Base-by-base conservation (phyloP, 116 monocot species). In the Phalaenopsis hybrid region DNA sequence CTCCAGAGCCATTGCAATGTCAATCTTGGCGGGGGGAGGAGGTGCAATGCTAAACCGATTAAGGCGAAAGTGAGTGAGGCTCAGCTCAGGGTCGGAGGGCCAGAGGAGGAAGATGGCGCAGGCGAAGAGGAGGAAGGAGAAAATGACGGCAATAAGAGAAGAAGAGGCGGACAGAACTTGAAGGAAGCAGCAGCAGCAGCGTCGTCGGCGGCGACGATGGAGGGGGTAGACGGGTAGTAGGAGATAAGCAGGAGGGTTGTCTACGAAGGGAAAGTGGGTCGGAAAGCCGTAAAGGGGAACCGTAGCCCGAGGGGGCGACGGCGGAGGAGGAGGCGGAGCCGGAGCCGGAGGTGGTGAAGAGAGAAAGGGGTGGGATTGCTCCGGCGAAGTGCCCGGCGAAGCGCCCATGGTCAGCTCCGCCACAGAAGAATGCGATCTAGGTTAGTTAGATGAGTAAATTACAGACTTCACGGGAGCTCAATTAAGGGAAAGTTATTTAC, bases 31-130 rank as follows among this genome's bases (percentile, higher is more conserved):
- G 13, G 57, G 0, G 18, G 87, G 84, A 16, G 63, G 67, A 70
- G 76, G 80, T 20, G 77, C 16, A 68, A 84, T 55, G 28, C 73
- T 65, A 79, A 85, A 55, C 69, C 72, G 80, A 45, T 82, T 79
- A 31, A 88, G 82, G 82, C 33, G 34, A 81, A 85, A 74, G 81
- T 79, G 77, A 25, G 68, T 70, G 68, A 85, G 51, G 41, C 58
- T 57, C 78, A 88, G 49, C 25, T 82, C 80, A 45, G 88, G 88
- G n/a, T 85, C 58, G 55, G 88, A 80, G 72, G 88, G 88, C 80
- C 76, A 88, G 61, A 88, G 69, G 77, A 88, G 55, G 80, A 88
- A 85, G 43, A 79, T 1, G 43, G 82, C 55, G 28, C 25, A 74
- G 21, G 76, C 49, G 57, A 85, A 10, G n/a, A 85, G 34, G 77